A percentile compares a stretch with the other conserved stretches of the same genome.
phyloP scores from a whole-genome alignment of 139 green algal species.

The Edaphochlamys debaryana region DNA sequence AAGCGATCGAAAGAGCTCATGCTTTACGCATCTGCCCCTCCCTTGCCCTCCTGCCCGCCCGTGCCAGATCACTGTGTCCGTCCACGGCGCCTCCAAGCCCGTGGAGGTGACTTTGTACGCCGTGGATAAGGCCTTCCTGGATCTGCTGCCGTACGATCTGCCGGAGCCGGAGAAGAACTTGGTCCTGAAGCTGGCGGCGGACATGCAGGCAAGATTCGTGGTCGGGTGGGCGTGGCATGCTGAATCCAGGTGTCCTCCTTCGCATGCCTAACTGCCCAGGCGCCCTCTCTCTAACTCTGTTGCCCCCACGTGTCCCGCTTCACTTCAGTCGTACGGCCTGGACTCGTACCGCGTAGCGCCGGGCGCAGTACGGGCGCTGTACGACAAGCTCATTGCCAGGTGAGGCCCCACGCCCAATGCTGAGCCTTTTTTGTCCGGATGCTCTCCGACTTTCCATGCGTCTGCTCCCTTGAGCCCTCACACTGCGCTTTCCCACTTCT shows the following conservation, averaged over 20 bases:
- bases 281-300: too few species aligned
- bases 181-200: slow-evolving; percentile 6
- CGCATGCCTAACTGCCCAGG: too few species aligned
- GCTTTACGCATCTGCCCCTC: too few species aligned
- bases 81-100: too few species aligned
- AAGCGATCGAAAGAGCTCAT: too few species aligned
- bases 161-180: slow-evolving; percentile 31
- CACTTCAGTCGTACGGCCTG: neutral
- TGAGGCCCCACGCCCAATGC: neutral
- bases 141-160: slow-evolving; percentile 65
- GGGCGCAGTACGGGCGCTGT: slow-evolving; percentile 27
- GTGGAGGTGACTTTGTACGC: slow-evolving; percentile 56
- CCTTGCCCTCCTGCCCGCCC: too few species aligned
- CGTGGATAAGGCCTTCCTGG: slow-evolving; percentile 67
- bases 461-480: neutral
- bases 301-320: too few species aligned
- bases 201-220: too few species aligned
- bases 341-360: slow-evolving; percentile 24
- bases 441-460: too few species aligned
- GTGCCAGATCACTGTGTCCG: neutral
- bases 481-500: neutral
- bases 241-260: too few species aligned
- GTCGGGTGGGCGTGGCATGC: too few species aligned
- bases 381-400: slow-evolving; percentile 2
- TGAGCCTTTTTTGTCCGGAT: neutral